Conservation (phyloP, 495 filamentous ascomycete genomes). For the Thozetella sp. region DNA sequence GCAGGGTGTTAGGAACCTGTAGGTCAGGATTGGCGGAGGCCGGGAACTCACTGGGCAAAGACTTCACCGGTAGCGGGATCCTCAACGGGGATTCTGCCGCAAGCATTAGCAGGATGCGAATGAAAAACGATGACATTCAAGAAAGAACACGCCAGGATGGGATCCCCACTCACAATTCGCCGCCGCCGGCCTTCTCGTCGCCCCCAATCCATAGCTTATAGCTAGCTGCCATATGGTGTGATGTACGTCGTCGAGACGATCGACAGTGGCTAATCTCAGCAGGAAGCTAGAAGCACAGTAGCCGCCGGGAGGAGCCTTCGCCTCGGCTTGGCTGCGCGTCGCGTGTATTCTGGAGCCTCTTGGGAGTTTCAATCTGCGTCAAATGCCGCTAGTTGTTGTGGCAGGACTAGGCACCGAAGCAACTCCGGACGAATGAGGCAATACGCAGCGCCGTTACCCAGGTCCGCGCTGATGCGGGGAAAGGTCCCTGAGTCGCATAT, state of each 20-base stretch:
- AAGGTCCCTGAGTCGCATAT: too few species aligned
- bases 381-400: too few species aligned
- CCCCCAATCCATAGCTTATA: constrained; percentile 33
- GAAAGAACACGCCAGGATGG: neutral
- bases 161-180: constrained; percentile 20
- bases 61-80: constrained; percentile 34
- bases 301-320: too few species aligned
- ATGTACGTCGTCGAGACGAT: neutral
- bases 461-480: neutral
- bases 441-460: too few species aligned
- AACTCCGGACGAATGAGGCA: too few species aligned
- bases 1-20: constrained; percentile 12
- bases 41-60: constrained; percentile 29
- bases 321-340: too few species aligned
- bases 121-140: neutral
- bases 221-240: constrained; percentile 12
- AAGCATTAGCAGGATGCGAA: neutral
- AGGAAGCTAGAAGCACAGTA: neutral
- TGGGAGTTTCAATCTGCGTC: too few species aligned
- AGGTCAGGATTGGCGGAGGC: neutral
- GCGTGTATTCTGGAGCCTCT: too few species aligned
- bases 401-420: too few species aligned
- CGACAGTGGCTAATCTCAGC: neutral
- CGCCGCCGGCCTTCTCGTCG: constrained; percentile 18
- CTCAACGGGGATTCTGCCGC: constrained; percentile 29